Evolutionary conservation across 2,329 filamentous ascomycete genomes (phyloP), one percentile per base, ranked within the genome.

Genomic region (Microdochium trichocladiopsis): DNA sequence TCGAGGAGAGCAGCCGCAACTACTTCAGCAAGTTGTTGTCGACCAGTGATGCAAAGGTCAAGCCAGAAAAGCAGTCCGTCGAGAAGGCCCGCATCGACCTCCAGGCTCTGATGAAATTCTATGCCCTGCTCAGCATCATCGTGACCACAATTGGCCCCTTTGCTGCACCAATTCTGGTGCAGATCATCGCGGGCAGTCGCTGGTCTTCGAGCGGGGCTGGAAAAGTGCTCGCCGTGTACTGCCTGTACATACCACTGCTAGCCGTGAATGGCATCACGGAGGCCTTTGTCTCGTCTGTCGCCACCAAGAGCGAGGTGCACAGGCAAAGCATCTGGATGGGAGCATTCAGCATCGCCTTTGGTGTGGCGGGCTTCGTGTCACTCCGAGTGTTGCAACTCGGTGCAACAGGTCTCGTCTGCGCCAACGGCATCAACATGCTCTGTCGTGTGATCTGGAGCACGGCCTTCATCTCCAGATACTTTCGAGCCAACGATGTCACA

Each of bases 231-330:
- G 83, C 86, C 0, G 79, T 79, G 0, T 99, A 96, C 69, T 92
- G 90, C 72, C 91, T 90, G 68, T 97, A 96, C 71, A 89, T 99
- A 54, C 94, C 94, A 0, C 83, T 97, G 24, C 79, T 97, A 3
- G 94, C 93, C 2, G 73, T 95, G 61, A 99, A 99, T 63, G 94
- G 94, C 50, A 82, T 97, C 22, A 83, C 87, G 2, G 94, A 99
- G 70, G 90, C 91, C 0, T 97, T 99, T 61, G 92, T 97, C 16
- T 86, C 92, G 1, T 90, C 90, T 2, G 89, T 95, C 1, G 92
- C 93, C 1, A 86, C 81, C 0, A 80, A 90, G 56, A 69, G 77
- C 3, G 80, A 97, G 58, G 80, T 99, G 2, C 83, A 90, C 56
- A 69, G 66, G 3, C 94, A 99, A 67, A 90, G 88, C 1, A 66